phyloP scores from a whole-genome alignment of 345 rosid species.

The Euphorbia lathyris region DNA sequence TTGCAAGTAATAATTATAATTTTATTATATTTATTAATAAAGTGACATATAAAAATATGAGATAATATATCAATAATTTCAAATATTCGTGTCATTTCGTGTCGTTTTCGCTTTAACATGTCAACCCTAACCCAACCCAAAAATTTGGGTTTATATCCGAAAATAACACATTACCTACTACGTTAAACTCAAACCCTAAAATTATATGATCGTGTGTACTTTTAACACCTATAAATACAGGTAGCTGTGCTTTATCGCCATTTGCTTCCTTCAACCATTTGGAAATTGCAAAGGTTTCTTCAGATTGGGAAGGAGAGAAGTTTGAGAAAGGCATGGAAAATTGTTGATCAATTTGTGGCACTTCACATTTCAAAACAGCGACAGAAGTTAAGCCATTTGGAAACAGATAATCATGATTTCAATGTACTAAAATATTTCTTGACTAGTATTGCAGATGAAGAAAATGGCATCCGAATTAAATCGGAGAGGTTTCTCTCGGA shows the following conservation, averaged over 20 bases:
- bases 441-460: neutral
- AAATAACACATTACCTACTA: too few relatives aligned
- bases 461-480: neutral
- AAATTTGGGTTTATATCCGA: too few relatives aligned
- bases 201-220: too few relatives aligned
- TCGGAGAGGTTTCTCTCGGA: conserved; percentile 26
- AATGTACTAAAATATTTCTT: conserved; percentile 18
- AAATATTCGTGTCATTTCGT: too few relatives aligned
- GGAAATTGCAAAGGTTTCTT: conserved; percentile 24
- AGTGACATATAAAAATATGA: too few relatives aligned
- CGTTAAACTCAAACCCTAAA: too few relatives aligned
- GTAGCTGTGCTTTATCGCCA: conserved; percentile 10
- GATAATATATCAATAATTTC: too few relatives aligned
- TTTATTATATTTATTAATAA: too few relatives aligned
- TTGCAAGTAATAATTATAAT: too few relatives aligned
- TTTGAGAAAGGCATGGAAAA: conserved; percentile 1
- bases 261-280: conserved; percentile 11
- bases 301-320: conserved; percentile 22
- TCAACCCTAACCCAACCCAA: too few relatives aligned
- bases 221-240: too few relatives aligned
- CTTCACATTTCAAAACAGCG: conserved; percentile 14
- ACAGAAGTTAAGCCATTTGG: neutral
- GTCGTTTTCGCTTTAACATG: too few relatives aligned
- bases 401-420: conserved; percentile 13
- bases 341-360: neutral